Evolutionary conservation across 2,329 filamentous ascomycete species (phyloP).

Genomic region (Trichoderma sp.): DNA sequence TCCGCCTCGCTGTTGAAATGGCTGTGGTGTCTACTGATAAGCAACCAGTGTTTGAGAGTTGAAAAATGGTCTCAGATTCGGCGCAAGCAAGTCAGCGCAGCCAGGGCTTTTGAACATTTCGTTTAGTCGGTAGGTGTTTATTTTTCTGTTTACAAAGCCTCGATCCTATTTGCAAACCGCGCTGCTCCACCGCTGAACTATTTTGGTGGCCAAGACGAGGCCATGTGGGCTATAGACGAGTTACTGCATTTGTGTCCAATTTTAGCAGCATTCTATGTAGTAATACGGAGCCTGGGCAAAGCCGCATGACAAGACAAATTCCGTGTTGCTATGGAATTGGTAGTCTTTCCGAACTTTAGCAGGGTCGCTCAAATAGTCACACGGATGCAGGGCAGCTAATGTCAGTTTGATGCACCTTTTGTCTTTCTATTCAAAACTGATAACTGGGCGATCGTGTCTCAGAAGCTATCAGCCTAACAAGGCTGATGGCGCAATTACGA

Average conservation of each 20-base stretch:
- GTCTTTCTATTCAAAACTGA: not conserved
- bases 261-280: not conserved
- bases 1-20: not conserved
- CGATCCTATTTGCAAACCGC: not conserved
- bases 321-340: not conserved
- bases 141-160: not conserved
- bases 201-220: not conserved
- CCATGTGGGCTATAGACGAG: not conserved
- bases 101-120: not conserved
- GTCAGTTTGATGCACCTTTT: not conserved
- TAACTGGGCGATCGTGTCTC: not conserved
- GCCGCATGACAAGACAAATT: not conserved
- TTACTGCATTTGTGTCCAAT: not conserved
- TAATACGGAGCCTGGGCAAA: not conserved
- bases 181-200: not conserved
- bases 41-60: not conserved
- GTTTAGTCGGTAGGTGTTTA: too few relatives aligned
- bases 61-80: not conserved
- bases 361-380: not conserved
- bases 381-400: not conserved
- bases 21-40: not conserved
- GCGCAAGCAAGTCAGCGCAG: not conserved
- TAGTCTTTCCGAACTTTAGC: not conserved
- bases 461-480: not conserved
- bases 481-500: not conserved